Percentiles rank a stretch among this genome's conserved stretches.
phyloP scores from a whole-genome alignment of 2,329 filamentous ascomycete genomes.

The Tolypocladium capitatum region DNA sequence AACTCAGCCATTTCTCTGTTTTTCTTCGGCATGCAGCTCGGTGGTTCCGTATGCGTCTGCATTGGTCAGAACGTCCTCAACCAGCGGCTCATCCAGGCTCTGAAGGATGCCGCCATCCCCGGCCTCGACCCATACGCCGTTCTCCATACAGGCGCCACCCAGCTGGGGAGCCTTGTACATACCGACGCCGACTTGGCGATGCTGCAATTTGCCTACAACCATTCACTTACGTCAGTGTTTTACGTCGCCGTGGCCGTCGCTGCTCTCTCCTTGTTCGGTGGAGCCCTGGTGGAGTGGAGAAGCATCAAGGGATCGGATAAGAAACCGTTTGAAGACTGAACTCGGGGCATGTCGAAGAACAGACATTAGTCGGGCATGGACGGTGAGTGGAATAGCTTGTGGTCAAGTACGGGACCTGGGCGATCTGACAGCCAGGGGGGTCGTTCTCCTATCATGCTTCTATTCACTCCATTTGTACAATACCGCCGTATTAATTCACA shows the following conservation, averaged over 20 bases:
- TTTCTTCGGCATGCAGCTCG: background rate
- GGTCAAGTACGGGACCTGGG: no score
- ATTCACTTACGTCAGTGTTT: conserved; percentile 22
- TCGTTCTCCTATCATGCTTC: no score
- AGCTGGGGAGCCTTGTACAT: conserved; percentile 9
- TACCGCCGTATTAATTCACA: no score
- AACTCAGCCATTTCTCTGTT: conserved; percentile 18
- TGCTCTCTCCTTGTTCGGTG: conserved; percentile 23
- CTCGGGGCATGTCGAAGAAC: no score
- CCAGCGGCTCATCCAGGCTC: conserved; percentile 26
- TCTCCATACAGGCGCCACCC: conserved; percentile 17
- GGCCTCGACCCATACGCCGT: conserved; percentile 13
- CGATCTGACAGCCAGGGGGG: no score
- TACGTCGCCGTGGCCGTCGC: conserved; percentile 24
- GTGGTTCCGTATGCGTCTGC: conserved; percentile 26
- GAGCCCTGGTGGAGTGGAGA: conserved; percentile 31
- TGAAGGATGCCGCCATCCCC: conserved; percentile 20
- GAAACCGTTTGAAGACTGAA: background rate
- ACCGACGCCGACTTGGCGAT: conserved; percentile 8
- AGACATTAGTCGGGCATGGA: no score
- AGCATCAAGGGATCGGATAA: conserved; percentile 30
- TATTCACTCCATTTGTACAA: no score
- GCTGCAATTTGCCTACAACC: conserved; percentile 20
- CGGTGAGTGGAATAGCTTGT: no score
- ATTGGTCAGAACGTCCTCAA: conserved; percentile 33